These are phyloP conservation scores for Penicillium glabrum DNA, from an alignment of 2,329 filamentous ascomycete genomes.

Conservation along the genomic window DNA sequence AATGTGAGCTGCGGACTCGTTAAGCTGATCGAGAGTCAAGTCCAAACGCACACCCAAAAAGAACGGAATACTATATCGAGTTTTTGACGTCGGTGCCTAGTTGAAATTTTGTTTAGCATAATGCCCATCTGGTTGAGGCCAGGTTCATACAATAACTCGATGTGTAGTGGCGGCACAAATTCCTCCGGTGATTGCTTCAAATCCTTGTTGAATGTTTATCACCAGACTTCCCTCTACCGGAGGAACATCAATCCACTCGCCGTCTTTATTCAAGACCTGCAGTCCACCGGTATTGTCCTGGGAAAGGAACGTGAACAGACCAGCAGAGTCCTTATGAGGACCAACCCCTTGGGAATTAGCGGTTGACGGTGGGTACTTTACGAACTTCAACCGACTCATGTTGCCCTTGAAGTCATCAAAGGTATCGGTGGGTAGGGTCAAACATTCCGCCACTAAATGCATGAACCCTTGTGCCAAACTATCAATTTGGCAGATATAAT, in stretches of 20 bases:
- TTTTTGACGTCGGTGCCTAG: constrained; percentile 31
- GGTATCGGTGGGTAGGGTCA: constrained; percentile 49
- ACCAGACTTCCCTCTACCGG: constrained; percentile 47
- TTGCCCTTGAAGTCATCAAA: constrained; percentile 50
- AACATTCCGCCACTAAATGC: constrained; percentile 55
- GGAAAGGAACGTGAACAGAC: constrained; percentile 43
- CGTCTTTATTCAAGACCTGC: constrained; percentile 48
- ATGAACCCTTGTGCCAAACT: constrained; percentile 53
- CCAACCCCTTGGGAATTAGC: constrained; percentile 54
- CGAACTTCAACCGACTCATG: constrained; percentile 57
- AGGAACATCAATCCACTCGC: constrained; percentile 47
- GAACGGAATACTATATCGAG: constrained; percentile 52
- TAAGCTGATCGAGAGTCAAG: constrained; percentile 49
- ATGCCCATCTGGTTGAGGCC: not conserved
- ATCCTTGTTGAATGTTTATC: constrained; percentile 53
- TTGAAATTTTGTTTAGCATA: not conserved
- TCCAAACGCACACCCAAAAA: constrained; percentile 54
- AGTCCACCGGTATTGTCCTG: constrained; percentile 48
- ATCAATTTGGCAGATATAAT: constrained; percentile 54
- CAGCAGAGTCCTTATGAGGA: constrained; percentile 57
- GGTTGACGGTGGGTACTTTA: constrained; percentile 52
- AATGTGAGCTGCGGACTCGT: constrained; percentile 33
- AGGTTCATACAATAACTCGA: constrained; percentile 31
- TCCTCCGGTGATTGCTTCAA: constrained; percentile 57
- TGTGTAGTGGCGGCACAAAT: constrained; percentile 49